phyloP scores from a whole-genome alignment of 768 basidiomycete genomes.

The Phaeotremella fagi region DNA sequence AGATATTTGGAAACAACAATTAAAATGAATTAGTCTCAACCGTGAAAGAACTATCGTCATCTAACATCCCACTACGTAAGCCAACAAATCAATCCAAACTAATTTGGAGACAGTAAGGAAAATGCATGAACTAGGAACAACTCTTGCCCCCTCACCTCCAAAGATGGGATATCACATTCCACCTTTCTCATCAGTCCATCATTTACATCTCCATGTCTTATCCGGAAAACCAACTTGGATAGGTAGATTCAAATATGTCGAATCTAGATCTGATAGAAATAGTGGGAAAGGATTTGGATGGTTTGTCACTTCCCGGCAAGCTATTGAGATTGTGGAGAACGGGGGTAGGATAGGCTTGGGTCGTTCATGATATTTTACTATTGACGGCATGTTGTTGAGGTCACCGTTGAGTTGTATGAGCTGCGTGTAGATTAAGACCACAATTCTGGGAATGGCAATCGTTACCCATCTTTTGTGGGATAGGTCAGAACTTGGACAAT shows the following conservation, averaged over 20 bases:
- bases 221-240: slow-evolving; percentile 24
- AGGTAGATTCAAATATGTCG: slow-evolving; percentile 39
- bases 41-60: slow-evolving; percentile 21
- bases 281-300: slow-evolving; percentile 20
- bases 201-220: slow-evolving; percentile 45
- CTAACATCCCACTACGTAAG: slow-evolving; percentile 37
- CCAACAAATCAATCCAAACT: slow-evolving; percentile 3
- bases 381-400: no score
- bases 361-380: no score
- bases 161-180: slow-evolving; percentile 46
- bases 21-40: no score
- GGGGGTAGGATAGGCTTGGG: slow-evolving; percentile 25
- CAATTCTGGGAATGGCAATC: no score
- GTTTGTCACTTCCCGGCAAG: slow-evolving; percentile 35
- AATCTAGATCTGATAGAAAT: background rate
- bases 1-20: background rate
- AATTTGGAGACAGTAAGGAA: slow-evolving; percentile 3
- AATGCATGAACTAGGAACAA: slow-evolving; percentile 18
- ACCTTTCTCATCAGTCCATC: slow-evolving; percentile 45
- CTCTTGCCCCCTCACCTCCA: slow-evolving; percentile 4
- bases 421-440: no score
- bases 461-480: no score
- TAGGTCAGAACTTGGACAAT: no score
- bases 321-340: slow-evolving; percentile 11
- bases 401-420: no score